A percentile compares a stretch with the other conserved stretches of the same genome.
phyloP scores from a whole-genome alignment of 352 stramenopile genomes.

The Phytophthora cactorum region DNA sequence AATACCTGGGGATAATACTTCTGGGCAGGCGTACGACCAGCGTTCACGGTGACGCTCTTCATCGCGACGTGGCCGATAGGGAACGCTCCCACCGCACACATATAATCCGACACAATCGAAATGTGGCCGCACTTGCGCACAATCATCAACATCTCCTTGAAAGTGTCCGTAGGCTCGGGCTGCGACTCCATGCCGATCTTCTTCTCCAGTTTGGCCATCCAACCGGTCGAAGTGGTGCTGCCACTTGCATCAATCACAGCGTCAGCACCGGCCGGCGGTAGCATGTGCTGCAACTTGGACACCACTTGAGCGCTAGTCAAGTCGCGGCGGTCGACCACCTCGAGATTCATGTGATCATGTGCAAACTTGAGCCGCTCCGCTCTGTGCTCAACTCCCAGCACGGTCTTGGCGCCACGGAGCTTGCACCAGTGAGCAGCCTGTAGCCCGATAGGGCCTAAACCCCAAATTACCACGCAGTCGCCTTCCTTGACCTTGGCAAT shows the following conservation, averaged over 20 bases:
- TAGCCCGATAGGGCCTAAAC: constrained; percentile 64
- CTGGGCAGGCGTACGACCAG: constrained; percentile 55
- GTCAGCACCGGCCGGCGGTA: constrained; percentile 59
- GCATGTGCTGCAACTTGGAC: constrained; percentile 53
- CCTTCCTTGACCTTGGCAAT: constrained; percentile 53
- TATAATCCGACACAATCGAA: constrained; percentile 63
- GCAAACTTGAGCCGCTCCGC: constrained; percentile 62
- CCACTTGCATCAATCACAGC: constrained; percentile 64
- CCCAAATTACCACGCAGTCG: constrained; percentile 73
- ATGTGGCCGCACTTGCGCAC: constrained; percentile 67
- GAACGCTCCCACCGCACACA: constrained; percentile 46
- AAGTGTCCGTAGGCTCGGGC: constrained; percentile 53
- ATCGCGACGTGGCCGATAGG: constrained; percentile 67
- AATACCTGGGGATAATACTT: constrained; percentile 68
- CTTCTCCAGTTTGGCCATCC: constrained; percentile 52
- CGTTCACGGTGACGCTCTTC: constrained; percentile 64
- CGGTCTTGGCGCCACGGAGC: constrained; percentile 62
- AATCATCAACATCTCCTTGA: constrained; percentile 67
- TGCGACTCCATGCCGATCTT: constrained; percentile 56
- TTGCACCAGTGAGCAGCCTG: constrained; percentile 68
- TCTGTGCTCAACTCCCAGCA: constrained; percentile 63
- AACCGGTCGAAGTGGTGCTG: constrained; percentile 38
- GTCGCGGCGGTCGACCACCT: constrained; percentile 64
- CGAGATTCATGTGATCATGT: constrained; percentile 60
- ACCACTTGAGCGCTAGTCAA: constrained; percentile 56